A percentile compares a stretch with the other conserved stretches of the same genome.
Conservation (phyloP, 805 yeast species). For the Priceomyces medius region DNA sequence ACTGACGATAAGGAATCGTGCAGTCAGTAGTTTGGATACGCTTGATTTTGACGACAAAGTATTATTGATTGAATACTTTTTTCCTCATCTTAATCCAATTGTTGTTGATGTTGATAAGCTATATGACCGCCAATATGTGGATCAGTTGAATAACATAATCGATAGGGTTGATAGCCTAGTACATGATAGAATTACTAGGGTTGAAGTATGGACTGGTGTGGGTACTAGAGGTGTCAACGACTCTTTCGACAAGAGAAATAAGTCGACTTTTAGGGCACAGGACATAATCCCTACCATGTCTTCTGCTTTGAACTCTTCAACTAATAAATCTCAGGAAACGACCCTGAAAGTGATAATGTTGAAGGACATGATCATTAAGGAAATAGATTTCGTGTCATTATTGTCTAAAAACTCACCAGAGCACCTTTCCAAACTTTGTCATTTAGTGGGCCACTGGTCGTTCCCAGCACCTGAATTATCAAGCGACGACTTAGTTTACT, state of each 20-base stretch:
- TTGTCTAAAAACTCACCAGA: slow-evolving; percentile 22
- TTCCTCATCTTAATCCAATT: slow-evolving; percentile 37
- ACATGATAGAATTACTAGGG: slow-evolving; percentile 33
- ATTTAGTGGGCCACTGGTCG: slow-evolving; percentile 59
- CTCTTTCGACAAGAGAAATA: slow-evolving; percentile 3
- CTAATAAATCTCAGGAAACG: slow-evolving; percentile 24
- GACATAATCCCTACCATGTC: slow-evolving; percentile 39
- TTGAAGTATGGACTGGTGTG: slow-evolving; percentile 46
- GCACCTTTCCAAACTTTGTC: slow-evolving; percentile 30
- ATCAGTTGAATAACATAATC: slow-evolving; percentile 16
- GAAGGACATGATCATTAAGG: slow-evolving; percentile 24
- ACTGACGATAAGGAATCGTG: slow-evolving; percentile 1
- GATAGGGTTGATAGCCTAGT: slow-evolving; percentile 23
- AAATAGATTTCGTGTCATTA: slow-evolving; percentile 30
- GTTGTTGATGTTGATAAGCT: slow-evolving; percentile 14
- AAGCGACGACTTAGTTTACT: slow-evolving; percentile 63
- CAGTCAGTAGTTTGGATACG: slow-evolving; percentile 18
- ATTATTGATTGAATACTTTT: slow-evolving; percentile 34
- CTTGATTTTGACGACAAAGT: slow-evolving; percentile 27
- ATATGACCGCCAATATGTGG: slow-evolving; percentile 1
- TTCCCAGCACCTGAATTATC: slow-evolving; percentile 67
- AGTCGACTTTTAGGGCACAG: slow-evolving; percentile 9
- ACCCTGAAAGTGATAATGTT: slow-evolving; percentile 20
- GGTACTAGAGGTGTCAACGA: slow-evolving; percentile 22
- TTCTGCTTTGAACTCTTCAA: slow-evolving; percentile 22